phyloP scores from a whole-genome alignment of 345 rosid genomes.

The Litchi chinensis region DNA sequence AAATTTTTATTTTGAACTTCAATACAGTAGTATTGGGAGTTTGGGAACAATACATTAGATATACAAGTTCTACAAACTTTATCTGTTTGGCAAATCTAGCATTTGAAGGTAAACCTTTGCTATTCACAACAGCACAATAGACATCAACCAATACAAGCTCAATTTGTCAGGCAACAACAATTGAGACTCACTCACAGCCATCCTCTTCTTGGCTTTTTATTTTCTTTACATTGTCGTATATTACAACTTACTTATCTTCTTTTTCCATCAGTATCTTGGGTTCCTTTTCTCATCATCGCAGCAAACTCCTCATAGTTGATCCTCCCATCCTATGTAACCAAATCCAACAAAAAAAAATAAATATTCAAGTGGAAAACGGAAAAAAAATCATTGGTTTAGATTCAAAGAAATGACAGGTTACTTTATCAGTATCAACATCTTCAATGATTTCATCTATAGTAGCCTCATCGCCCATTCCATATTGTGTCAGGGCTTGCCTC shows the following conservation, averaged over 20 bases:
- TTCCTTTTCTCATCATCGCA: slow-evolving; percentile 75
- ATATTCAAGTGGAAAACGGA: neutral
- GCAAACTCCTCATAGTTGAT: slow-evolving; percentile 75
- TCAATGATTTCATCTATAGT: slow-evolving; percentile 72
- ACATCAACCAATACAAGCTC: slow-evolving; percentile 4
- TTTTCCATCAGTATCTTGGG: slow-evolving; percentile 34
- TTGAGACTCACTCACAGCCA: neutral
- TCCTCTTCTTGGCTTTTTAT: neutral
- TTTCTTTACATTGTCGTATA: neutral
- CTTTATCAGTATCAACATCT: slow-evolving; percentile 85
- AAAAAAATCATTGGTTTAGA: neutral
- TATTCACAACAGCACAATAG: neutral
- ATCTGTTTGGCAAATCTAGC: too few relatives aligned
- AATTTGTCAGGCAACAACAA: neutral
- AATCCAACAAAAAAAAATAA: neutral
- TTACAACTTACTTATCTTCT: neutral
- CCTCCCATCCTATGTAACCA: slow-evolving; percentile 57
- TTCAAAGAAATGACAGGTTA: slow-evolving; percentile 23
- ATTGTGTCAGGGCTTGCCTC: slow-evolving; percentile 63
- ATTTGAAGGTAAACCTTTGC: too few relatives aligned
- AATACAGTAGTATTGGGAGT: too few relatives aligned
- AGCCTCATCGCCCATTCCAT: slow-evolving; percentile 80
- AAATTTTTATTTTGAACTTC: too few relatives aligned
- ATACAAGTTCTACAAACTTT: too few relatives aligned
- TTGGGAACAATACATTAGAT: too few relatives aligned